Evolutionary conservation across 306 rosid genomes (phyloP).

Genomic region (Begonia masoniana): DNA sequence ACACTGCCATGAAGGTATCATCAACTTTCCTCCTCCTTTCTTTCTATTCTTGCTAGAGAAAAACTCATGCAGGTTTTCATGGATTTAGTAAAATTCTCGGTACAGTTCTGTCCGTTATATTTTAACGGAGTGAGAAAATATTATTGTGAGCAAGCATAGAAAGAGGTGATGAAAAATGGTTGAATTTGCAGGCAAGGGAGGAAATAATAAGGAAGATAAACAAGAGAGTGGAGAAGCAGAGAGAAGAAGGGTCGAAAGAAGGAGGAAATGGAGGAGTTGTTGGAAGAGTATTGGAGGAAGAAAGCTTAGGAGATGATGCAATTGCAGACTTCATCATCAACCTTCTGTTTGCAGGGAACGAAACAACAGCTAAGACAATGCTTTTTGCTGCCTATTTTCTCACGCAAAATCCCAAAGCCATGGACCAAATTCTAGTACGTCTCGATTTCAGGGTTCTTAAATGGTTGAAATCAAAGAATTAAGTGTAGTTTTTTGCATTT

Average conservation of each 20-base stretch:
- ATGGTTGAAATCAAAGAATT: too few relatives aligned
- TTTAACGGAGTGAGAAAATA: too few relatives aligned
- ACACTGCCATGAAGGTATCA: conserved; percentile 80
- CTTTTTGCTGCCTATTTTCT: conserved; percentile 84
- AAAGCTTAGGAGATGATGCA: conserved; percentile 56
- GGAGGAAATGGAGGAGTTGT: conserved; percentile 42
- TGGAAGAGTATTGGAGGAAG: conserved; percentile 65
- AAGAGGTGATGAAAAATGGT: too few relatives aligned
- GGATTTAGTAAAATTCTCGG: too few relatives aligned
- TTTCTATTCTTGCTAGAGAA: too few relatives aligned
- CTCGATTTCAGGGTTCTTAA: too few relatives aligned
- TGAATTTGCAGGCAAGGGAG: conserved; percentile 55
- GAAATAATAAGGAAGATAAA: conserved; percentile 58
- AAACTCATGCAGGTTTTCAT: too few relatives aligned
- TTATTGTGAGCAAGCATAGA: too few relatives aligned
- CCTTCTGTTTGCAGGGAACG: conserved; percentile 93
- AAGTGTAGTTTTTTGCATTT: too few relatives aligned
- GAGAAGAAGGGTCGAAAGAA: conserved; percentile 24
- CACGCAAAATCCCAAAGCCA: conserved; percentile 64
- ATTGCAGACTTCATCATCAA: conserved; percentile 84
- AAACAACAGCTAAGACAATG: conserved; percentile 94
- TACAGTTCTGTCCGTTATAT: too few relatives aligned
- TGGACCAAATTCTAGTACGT: conserved; percentile 51
- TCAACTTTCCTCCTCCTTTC: neutral
- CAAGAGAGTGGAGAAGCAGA: conserved; percentile 38